These are phyloP conservation scores for Neonectria punicea DNA, from an alignment of 2,329 filamentous ascomycete genomes.

Conservation along the genomic window DNA sequence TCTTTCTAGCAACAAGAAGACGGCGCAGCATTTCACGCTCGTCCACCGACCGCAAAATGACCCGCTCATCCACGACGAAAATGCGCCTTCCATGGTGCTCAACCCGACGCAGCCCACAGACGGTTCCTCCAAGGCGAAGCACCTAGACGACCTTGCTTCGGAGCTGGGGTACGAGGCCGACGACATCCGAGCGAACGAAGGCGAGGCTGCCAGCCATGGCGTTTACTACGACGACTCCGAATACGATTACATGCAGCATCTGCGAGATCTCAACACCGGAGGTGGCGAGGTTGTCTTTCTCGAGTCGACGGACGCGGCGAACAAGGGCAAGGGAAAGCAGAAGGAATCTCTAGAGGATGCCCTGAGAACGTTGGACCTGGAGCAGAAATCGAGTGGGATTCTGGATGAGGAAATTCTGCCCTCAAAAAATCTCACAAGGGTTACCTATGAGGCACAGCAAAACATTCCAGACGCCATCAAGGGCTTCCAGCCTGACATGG, in stretches of 20 bases:
- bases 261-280: slow-evolving; percentile 84
- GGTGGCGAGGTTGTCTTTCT: slow-evolving; percentile 85
- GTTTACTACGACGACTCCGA: slow-evolving; percentile 94
- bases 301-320: slow-evolving; percentile 72
- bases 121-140: slow-evolving; percentile 64
- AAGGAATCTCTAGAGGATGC: slow-evolving; percentile 87
- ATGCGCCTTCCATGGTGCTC: slow-evolving; percentile 90
- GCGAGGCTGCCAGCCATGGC: slow-evolving; percentile 93
- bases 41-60: slow-evolving; percentile 98
- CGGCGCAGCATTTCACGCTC: slow-evolving; percentile 90
- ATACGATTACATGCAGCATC: slow-evolving; percentile 99
- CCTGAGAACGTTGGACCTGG: slow-evolving; percentile 69
- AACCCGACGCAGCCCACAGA: slow-evolving; percentile 68
- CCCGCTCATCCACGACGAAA: slow-evolving; percentile 91
- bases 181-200: slow-evolving; percentile 85
- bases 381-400: slow-evolving; percentile 65
- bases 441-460: slow-evolving; percentile 92
- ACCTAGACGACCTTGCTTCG: slow-evolving; percentile 77
- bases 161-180: slow-evolving; percentile 77
- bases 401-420: slow-evolving; percentile 81
- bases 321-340: slow-evolving; percentile 77
- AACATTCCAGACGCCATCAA: slow-evolving; percentile 90
- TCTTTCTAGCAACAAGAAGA: slow-evolving; percentile 78
- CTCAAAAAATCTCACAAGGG: slow-evolving; percentile 79
- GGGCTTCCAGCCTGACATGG: slow-evolving; percentile 98